Percentiles rank a stretch among this genome's conserved stretches.
phyloP scores from a whole-genome alignment of 2,329 filamentous ascomycete species.

The Colletotrichum gloeosporioides region DNA sequence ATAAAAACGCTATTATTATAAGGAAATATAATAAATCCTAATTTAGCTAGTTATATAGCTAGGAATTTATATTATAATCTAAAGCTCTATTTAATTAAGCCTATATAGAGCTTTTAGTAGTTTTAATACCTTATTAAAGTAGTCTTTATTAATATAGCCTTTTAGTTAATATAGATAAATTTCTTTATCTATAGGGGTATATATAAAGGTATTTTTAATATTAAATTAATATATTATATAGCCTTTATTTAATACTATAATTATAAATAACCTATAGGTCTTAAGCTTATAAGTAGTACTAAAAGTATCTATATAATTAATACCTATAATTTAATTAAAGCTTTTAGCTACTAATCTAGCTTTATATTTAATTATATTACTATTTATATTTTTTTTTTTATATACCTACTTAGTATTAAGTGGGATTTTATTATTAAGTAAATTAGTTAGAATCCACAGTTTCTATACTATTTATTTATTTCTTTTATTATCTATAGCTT shows the following conservation, averaged over 20 bases:
- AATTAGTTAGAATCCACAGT: background rate
- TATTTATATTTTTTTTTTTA: background rate
- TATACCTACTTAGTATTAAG: background rate
- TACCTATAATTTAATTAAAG: background rate
- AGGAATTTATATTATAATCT: background rate
- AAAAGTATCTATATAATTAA: background rate
- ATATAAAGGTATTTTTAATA: background rate
- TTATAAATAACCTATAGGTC: background rate
- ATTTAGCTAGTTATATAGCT: background rate
- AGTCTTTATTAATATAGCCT: background rate
- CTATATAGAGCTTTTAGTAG: background rate
- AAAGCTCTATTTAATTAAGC: background rate
- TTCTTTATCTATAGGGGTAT: background rate
- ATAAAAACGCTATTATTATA: no score
- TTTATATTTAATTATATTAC: background rate
- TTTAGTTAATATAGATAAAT: background rate
- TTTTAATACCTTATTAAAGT: background rate
- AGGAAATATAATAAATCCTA: background rate
- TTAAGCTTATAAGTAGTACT: background rate
- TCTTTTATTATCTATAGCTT: background rate
- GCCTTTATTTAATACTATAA: background rate
- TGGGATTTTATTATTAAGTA: background rate
- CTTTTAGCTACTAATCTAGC: background rate
- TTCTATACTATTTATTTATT: background rate
- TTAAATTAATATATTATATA: background rate